Evolutionary conservation across 1,139 yeast species (phyloP).

Genomic region (Suhomyces terraborum): DNA sequence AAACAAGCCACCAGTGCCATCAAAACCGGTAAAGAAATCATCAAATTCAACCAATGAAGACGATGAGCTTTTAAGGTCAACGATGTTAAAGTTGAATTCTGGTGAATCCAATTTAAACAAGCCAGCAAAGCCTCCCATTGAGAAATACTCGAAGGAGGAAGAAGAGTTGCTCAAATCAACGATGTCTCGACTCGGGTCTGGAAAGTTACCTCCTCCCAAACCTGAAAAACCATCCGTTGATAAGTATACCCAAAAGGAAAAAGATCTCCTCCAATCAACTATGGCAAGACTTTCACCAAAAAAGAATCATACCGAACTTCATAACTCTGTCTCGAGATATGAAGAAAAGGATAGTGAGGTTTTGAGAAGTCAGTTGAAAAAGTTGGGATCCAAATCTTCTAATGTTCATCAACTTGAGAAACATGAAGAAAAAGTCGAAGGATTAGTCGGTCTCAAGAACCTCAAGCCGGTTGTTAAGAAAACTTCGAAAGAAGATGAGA

Average conservation of each 20-base stretch:
- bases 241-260: constrained; percentile 16
- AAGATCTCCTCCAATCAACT: constrained; percentile 18
- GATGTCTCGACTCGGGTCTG: constrained; percentile 15
- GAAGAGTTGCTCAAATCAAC: constrained; percentile 19
- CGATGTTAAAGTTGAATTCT: constrained; percentile 17
- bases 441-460: constrained; percentile 21
- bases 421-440: constrained; percentile 18
- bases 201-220: constrained; percentile 18
- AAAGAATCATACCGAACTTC: constrained; percentile 14
- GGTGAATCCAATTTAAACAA: constrained; percentile 18
- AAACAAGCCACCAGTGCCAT: constrained; percentile 11
- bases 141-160: constrained; percentile 17
- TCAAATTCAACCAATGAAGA: constrained; percentile 11
- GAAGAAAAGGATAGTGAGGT: constrained; percentile 27
- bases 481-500: too few relatives aligned
- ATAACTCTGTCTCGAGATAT: constrained; percentile 21
- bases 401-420: constrained; percentile 14
- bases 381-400: constrained; percentile 17
- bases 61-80: constrained; percentile 17
- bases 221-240: constrained; percentile 22
- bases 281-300: constrained; percentile 18
- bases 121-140: constrained; percentile 21
- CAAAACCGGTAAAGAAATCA: constrained; percentile 12
- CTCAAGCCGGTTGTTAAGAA: constrained; percentile 18
- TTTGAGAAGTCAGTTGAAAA: constrained; percentile 28